A percentile compares a stretch with the other conserved stretches of the same genome.
Conservation (phyloP, 495 filamentous ascomycete genomes). For the Neurospora discreta region DNA sequence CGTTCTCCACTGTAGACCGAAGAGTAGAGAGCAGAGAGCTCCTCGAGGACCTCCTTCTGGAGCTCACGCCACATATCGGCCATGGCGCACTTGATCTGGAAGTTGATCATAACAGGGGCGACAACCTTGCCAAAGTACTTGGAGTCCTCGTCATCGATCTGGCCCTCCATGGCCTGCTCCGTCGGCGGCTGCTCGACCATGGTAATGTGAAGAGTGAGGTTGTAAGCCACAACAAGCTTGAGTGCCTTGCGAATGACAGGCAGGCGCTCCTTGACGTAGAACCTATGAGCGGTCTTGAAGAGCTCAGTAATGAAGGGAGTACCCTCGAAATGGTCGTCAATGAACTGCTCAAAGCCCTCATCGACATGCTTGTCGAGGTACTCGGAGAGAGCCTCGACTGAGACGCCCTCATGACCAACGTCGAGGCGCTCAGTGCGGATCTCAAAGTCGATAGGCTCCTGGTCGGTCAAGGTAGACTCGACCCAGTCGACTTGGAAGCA, state of each 20-base stretch:
- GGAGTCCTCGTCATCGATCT: conserved; percentile 65
- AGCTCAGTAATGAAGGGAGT: conserved; percentile 88
- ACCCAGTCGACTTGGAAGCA: conserved; percentile 90
- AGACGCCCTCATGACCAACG: conserved; percentile 74
- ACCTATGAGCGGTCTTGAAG: conserved; percentile 85
- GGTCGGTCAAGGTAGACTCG: conserved; percentile 54
- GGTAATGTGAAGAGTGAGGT: conserved; percentile 81
- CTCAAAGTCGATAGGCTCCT: conserved; percentile 65
- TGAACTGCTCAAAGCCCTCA: conserved; percentile 76
- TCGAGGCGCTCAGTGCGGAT: conserved; percentile 76
- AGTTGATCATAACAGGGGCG: conserved; percentile 95
- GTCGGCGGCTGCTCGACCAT: conserved; percentile 81
- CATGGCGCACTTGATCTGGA: conserved; percentile 91
- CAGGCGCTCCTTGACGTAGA: conserved; percentile 69
- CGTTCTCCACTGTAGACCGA: conserved; percentile 90
- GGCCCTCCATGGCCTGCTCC: conserved; percentile 64
- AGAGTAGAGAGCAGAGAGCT: conserved; percentile 79
- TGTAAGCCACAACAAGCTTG: conserved; percentile 86
- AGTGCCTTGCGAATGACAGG: conserved; percentile 84
- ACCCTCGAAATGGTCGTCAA: conserved; percentile 89
- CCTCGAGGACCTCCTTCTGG: conserved; percentile 86
- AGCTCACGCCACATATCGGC: conserved; percentile 93
- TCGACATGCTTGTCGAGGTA: conserved; percentile 91
- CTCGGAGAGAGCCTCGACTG: conserved; percentile 61
- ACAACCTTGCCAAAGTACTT: conserved; percentile 79